A percentile compares a stretch with the other conserved stretches of the same genome.
phyloP scores from a whole-genome alignment of 805 yeast species.

The Suhomyces tanzawaensis region DNA sequence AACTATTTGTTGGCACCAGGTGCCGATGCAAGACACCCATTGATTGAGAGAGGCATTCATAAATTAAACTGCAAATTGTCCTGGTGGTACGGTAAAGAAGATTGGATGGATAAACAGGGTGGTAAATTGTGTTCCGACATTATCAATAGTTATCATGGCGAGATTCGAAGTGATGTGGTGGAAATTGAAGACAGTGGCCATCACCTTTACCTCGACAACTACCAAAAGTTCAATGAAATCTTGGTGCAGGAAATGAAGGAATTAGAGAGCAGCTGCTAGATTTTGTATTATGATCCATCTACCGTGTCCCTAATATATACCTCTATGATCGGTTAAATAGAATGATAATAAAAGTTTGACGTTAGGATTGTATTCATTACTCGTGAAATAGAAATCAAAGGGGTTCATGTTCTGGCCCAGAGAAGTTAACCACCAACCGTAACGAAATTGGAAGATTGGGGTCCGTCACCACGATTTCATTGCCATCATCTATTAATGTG shows the following conservation, averaged over 20 bases:
- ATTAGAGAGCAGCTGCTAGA: too few species aligned
- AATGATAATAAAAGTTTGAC: too few species aligned
- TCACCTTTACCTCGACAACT: conserved; percentile 74
- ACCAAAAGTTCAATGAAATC: conserved; percentile 49
- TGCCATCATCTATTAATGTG: conserved; percentile 40
- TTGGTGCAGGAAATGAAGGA: conserved; percentile 51
- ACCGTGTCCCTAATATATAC: too few species aligned
- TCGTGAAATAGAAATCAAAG: conserved; percentile 4
- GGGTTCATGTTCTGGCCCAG: not conserved
- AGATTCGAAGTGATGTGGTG: conserved; percentile 26
- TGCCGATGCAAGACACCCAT: conserved; percentile 80
- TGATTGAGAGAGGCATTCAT: conserved; percentile 49
- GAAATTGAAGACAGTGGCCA: conserved; percentile 65
- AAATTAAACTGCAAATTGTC: conserved; percentile 56
- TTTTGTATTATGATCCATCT: too few species aligned
- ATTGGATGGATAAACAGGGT: conserved; percentile 58
- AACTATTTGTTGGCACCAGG: conserved; percentile 86
- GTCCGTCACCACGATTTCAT: conserved; percentile 55
- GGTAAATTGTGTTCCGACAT: conserved; percentile 41
- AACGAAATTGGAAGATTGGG: conserved; percentile 48
- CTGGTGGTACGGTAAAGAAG: conserved; percentile 85
- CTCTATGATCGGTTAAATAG: too few species aligned
- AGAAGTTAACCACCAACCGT: conserved; percentile 7
- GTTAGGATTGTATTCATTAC: too few species aligned
- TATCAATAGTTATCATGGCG: conserved; percentile 21